These are phyloP conservation scores for Oleoguttula mirabilis DNA, from an alignment of 495 filamentous ascomycete species.

Conservation along the genomic window DNA sequence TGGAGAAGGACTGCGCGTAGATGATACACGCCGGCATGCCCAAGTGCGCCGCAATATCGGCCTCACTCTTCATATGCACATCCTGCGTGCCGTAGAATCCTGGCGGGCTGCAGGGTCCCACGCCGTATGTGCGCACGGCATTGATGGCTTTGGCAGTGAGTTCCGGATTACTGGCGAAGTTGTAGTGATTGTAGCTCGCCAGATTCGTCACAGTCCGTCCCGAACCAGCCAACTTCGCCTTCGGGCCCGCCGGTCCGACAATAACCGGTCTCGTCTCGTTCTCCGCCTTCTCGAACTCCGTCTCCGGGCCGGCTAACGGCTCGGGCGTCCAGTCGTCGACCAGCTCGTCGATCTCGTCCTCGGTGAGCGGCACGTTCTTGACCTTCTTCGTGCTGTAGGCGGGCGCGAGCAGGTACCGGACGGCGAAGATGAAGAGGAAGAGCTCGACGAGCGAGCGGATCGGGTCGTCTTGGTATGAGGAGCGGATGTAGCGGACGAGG, in stretches of 20 bases:
- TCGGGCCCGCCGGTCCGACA: constrained; percentile 72
- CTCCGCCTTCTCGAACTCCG: constrained; percentile 63
- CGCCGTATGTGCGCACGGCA: constrained; percentile 86
- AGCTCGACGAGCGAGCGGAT: constrained; percentile 87
- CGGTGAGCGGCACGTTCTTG: constrained; percentile 74
- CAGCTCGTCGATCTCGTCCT: constrained; percentile 95
- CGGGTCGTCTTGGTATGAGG: constrained; percentile 95
- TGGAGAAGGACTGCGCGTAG: constrained; percentile 90
- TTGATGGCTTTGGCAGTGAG: constrained; percentile 91
- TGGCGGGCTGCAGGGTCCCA: constrained; percentile 89
- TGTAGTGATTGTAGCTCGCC: constrained; percentile 92
- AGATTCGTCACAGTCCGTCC: constrained; percentile 86
- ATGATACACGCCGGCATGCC: constrained; percentile 81
- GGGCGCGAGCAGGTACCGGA: constrained; percentile 82
- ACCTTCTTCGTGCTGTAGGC: constrained; percentile 79
- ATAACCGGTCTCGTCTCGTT: constrained; percentile 76
- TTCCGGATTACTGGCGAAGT: constrained; percentile 80
- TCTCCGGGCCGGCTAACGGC: constrained; percentile 64
- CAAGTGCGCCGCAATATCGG: constrained; percentile 80
- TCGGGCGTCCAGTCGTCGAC: constrained; percentile 97
- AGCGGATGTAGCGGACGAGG: constrained; percentile 84
- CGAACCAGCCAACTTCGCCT: constrained; percentile 56
- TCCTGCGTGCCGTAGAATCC: constrained; percentile 98
- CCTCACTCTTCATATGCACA: constrained; percentile 93
- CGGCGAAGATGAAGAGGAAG: constrained; percentile 87